Conservation (phyloP, 352 stramenopile species). For the Phytophthora fragariaefolia region DNA sequence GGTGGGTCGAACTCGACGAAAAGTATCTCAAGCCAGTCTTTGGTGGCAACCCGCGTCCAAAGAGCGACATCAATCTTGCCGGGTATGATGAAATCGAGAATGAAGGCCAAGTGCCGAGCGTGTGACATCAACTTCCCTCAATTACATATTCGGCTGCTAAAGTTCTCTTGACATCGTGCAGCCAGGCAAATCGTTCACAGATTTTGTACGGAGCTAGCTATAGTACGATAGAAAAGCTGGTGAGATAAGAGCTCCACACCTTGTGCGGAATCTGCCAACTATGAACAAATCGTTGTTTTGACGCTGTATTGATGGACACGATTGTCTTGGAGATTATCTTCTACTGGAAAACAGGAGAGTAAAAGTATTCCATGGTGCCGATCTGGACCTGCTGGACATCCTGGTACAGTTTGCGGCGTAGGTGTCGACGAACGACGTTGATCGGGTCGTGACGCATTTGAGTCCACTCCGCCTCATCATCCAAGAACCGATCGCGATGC, state of each 20-base stretch:
- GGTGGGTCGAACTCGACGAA: constrained; percentile 69
- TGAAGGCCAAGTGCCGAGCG: constrained; percentile 6
- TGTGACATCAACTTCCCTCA: constrained; percentile 3
- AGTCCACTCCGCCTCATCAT: constrained; percentile 67
- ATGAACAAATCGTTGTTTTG: constrained; percentile 11
- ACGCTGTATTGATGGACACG: constrained; percentile 7
- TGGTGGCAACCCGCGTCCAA: constrained; percentile 51
- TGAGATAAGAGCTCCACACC: constrained; percentile 9
- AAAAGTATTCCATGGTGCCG: constrained; percentile 66
- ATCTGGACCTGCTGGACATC: constrained; percentile 72
- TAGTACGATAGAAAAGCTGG: constrained; percentile 22
- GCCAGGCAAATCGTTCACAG: not conserved
- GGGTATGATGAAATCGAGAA: constrained; percentile 25
- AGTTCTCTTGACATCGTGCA: not conserved
- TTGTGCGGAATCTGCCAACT: constrained; percentile 21
- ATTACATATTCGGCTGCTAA: not conserved
- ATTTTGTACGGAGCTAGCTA: constrained; percentile 13
- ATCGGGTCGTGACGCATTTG: constrained; percentile 72
- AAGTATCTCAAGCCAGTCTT: constrained; percentile 75
- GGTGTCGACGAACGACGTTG: constrained; percentile 65
- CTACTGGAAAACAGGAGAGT: constrained; percentile 66
- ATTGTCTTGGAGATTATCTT: too few relatives aligned
- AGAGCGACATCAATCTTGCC: constrained; percentile 20
- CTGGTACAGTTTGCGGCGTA: constrained; percentile 61
- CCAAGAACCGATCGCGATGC: constrained; percentile 62